Evolutionary conservation across 2,329 filamentous ascomycete genomes (phyloP).

Genomic region (Akanthomyces uredinophilus): DNA sequence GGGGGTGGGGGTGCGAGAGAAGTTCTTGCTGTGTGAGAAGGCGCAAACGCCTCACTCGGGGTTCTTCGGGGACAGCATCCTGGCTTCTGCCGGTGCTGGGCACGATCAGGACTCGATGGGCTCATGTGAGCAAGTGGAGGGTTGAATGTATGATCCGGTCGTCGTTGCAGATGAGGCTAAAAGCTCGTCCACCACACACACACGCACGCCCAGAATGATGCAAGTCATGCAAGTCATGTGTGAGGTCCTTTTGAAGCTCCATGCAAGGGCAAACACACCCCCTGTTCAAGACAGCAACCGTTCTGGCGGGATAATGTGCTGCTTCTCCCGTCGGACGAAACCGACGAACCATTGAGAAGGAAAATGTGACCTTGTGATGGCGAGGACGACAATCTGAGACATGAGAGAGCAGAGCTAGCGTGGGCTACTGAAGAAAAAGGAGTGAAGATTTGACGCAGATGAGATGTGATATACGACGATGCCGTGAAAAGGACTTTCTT

Average conservation of each 20-base stretch:
- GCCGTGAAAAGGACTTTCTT: no score
- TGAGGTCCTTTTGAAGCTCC: not conserved
- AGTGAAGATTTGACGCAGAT: no score
- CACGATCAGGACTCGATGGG: not conserved
- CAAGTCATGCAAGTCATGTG: not conserved
- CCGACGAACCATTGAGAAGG: no score
- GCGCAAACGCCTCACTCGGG: not conserved
- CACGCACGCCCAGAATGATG: not conserved
- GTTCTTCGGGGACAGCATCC: not conserved
- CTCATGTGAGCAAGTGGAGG: constrained; percentile 4
- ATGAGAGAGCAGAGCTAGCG: no score
- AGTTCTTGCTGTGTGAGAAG: not conserved
- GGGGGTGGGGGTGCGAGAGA: not conserved
- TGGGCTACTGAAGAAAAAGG: no score
- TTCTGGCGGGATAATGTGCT: no score
- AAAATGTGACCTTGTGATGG: no score
- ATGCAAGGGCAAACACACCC: not conserved
- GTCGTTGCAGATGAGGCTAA: not conserved
- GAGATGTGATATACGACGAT: no score
- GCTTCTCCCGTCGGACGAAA: no score
- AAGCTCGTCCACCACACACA: no score
- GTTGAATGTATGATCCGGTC: not conserved
- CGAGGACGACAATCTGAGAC: no score
- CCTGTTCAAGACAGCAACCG: not conserved
- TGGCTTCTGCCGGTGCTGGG: not conserved